A percentile compares a stretch with the other conserved stretches of the same genome.
Evolutionary conservation across 2,329 filamentous ascomycete species (phyloP).

Genomic region (Arthrocladium fulminans): DNA sequence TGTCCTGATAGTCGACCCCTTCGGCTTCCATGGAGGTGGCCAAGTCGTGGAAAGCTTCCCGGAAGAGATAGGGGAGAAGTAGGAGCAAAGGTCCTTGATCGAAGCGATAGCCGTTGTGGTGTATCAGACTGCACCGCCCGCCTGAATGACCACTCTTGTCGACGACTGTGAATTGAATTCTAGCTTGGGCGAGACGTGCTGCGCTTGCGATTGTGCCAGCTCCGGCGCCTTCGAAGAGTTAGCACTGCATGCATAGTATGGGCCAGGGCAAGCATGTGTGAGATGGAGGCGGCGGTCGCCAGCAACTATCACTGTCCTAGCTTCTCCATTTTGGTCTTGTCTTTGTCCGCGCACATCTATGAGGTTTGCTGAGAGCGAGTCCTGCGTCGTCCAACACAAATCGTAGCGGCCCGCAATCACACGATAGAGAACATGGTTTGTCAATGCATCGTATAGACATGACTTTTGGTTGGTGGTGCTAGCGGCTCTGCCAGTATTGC

Average conservation of each 20-base stretch:
- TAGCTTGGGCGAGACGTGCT: slow-evolving; percentile 61
- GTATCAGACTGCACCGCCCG: slow-evolving; percentile 60
- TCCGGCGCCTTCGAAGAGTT: slow-evolving; percentile 49
- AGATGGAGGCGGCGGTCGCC: no score
- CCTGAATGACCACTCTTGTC: slow-evolving; percentile 68
- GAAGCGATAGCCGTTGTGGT: slow-evolving; percentile 49
- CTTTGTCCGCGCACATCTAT: not conserved
- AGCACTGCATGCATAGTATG: not conserved
- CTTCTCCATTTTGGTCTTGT: slow-evolving; percentile 17
- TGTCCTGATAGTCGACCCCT: slow-evolving; percentile 60
- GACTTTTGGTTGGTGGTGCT: slow-evolving; percentile 12
- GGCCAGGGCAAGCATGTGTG: no score
- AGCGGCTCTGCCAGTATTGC: not conserved
- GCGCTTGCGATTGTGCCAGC: slow-evolving; percentile 64
- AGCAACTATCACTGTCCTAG: slow-evolving; percentile 45
- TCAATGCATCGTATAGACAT: slow-evolving; percentile 20
- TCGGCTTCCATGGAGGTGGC: slow-evolving; percentile 57
- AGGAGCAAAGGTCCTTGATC: slow-evolving; percentile 69
- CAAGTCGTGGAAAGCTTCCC: slow-evolving; percentile 59
- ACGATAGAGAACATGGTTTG: slow-evolving; percentile 9
- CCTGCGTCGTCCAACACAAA: not conserved
- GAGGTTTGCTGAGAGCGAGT: not conserved
- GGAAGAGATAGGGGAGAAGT: slow-evolving; percentile 61
- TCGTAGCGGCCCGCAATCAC: slow-evolving; percentile 5
- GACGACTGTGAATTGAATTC: slow-evolving; percentile 64